Evolutionary conservation across 2,329 filamentous ascomycete genomes (phyloP).

Genomic region (Aspergillus novoparasiticus): DNA sequence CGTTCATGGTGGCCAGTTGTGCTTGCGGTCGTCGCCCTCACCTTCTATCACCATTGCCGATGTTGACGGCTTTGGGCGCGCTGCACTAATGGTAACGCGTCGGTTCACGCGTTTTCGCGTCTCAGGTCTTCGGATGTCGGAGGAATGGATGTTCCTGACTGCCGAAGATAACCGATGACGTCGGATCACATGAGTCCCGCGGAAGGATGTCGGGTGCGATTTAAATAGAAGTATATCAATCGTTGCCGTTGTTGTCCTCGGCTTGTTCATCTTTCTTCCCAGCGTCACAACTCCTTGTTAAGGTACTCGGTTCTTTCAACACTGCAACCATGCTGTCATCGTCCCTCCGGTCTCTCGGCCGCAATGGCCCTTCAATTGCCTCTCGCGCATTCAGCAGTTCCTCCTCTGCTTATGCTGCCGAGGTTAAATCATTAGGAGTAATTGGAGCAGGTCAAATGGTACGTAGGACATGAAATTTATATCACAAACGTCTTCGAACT

Average conservation of each 20-base stretch:
- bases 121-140: conserved; percentile 15
- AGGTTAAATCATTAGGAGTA: conserved; percentile 87
- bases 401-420: conserved; percentile 61
- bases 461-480: conserved; percentile 30
- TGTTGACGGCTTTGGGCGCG: not conserved
- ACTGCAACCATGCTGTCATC: conserved; percentile 38
- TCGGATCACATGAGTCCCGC: conserved; percentile 24
- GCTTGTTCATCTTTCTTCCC: not conserved
- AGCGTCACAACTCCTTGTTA: not conserved
- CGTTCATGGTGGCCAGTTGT: conserved; percentile 40
- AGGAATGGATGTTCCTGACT: conserved; percentile 17
- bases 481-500: conserved; percentile 3
- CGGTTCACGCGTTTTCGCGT: conserved; percentile 33
- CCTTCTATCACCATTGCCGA: conserved; percentile 6
- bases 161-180: conserved; percentile 38
- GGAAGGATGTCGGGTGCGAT: not conserved
- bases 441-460: conserved; percentile 97
- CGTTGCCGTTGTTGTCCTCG: not conserved
- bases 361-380: conserved; percentile 38
- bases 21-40: conserved; percentile 8
- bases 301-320: not conserved
- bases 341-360: conserved; percentile 34
- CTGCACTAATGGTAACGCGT: conserved; percentile 28
- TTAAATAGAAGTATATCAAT: not conserved
- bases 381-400: conserved; percentile 70